phyloP scores from a whole-genome alignment of 108 stramenopile genomes.

The Fistulifera solaris region DNA sequence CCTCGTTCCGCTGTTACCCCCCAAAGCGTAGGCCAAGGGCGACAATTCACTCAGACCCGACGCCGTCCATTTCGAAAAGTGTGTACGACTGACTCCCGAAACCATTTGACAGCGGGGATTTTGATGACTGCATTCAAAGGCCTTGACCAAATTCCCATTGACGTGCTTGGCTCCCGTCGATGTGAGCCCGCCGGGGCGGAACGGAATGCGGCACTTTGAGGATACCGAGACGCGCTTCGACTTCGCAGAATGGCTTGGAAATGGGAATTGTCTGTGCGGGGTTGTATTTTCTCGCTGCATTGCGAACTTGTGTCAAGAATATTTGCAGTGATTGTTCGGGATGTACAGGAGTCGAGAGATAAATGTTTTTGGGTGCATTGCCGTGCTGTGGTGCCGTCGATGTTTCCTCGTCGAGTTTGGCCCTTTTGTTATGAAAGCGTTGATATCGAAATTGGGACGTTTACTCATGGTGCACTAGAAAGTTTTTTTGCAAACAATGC shows the following conservation, averaged over 20 bases:
- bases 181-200: slow-evolving; percentile 45
- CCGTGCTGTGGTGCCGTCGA: slow-evolving; percentile 4
- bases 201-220: slow-evolving; percentile 42
- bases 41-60: slow-evolving; percentile 45
- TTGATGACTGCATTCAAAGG: slow-evolving; percentile 40
- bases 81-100: slow-evolving; percentile 58
- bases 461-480: slow-evolving; percentile 1
- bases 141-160: slow-evolving; percentile 39
- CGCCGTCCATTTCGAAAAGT: slow-evolving; percentile 65
- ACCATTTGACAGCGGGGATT: slow-evolving; percentile 33
- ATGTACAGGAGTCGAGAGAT: slow-evolving; percentile 44
- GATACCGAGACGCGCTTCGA: slow-evolving; percentile 72
- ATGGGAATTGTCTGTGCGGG: slow-evolving; percentile 22
- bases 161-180: slow-evolving; percentile 56
- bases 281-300: slow-evolving; percentile 32
- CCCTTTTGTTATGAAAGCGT: slow-evolving; percentile 19
- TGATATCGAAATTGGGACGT: slow-evolving; percentile 1
- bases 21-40: slow-evolving; percentile 57
- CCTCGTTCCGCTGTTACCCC: slow-evolving; percentile 22
- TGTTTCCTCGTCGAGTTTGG: slow-evolving; percentile 25
- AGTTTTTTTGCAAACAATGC: too few species aligned
- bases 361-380: slow-evolving; percentile 31
- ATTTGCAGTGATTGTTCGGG: slow-evolving; percentile 58
- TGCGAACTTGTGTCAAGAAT: slow-evolving; percentile 56
- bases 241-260: slow-evolving; percentile 49